Base-by-base conservation (phyloP, 2,329 filamentous ascomycete genomes). In the Exophiala sp. region DNA sequence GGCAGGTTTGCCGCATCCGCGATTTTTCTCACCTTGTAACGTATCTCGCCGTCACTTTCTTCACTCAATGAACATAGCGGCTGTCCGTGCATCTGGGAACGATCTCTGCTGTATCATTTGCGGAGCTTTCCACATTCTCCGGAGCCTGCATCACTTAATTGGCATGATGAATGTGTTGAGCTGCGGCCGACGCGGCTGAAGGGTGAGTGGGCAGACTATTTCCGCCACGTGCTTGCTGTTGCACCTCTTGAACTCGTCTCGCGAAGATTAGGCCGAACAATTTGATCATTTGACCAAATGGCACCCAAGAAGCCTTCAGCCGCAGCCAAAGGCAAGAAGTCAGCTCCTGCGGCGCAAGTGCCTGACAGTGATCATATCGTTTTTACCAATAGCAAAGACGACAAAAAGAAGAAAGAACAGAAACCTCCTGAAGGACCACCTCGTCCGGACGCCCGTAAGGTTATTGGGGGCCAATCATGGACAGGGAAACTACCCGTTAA, bases 401-500 rank as follows among this genome's bases (percentile, higher is more conserved):
- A 57, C 36, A 62, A 58, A 34, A 58, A 51, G 50, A 59, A 59
- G 39, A 62, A 71, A 65, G 57, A 67, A 60, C 55, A 60, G 57
- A 52, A 65, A 61, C 59, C 62, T 18, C 54, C 63, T 47, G 70
- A 73, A 45, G 72, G 68, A 5, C 59, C 69, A 12, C 63, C 62
- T 36, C 83, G 80, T 63, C 81, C 82, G 38, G 78, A 82, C 45
- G 81, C 80, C 18, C 75, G 81, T 71, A 89, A 95, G 63, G 76
- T 99, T 61, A 95, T 99, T 66, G 94, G 91, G 39, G 94, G 94
- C 45, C 84, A 90, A 54, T 96, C 91, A 63, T 99, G 94, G 94
- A 99, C 94, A 0, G 94, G 94, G 38, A 99, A 99, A 70, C 76
- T 99, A 32, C 94, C 94, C 1, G 88, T 96, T 60, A 96, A 95